Base-by-base conservation (phyloP, 192 early-diverging fungal genomes). In the Rhizophagus clarus region DNA sequence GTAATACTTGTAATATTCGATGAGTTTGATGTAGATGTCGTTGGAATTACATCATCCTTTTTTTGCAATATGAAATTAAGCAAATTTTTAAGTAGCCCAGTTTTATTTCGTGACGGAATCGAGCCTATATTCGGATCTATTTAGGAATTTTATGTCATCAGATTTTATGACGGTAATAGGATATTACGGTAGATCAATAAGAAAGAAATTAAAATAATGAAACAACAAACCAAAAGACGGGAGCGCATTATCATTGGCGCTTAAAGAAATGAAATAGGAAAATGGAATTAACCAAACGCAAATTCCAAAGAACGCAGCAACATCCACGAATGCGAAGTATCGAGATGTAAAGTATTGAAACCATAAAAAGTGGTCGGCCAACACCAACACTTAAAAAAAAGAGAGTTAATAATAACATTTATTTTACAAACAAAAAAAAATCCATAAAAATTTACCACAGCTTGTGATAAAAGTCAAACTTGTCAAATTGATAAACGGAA, bases 281-380 rank as follows among this genome's bases (percentile, higher is more conserved):
- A 99, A 94, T 4, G 97, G 97, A 11, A 99, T 88, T 68, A 97
- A 80, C 97, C 97, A 99, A 10, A 99, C 94, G 80, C 92, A 93
- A 76, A 98, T 89, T 24, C 95, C 95, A 87, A 99, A 98, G 87
- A 97, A 97, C 24, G 94, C 88, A 66, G 94, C 94, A 69, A 97
- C 93, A 71, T 95, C 94, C 77, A 87, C 83, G 79, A 97, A 96
- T 34, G 90, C 88, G 80, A 87, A 92, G 75, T 93, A 89, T 42
- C 89, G 83, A 24, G 82, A 80, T 2, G 94, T 88, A 82, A 99
- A 99, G 81, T 92, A 98, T 75, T 92, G 89, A 85, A 99, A 99
- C 97, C 97, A 99, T 74, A 94, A 68, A 80, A 97, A 96, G 82
- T 99, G 97, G 85, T 97, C 93, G n/a, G 84, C 81, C 37, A 99